These are phyloP conservation scores for Nicotiana noctiflora DNA, from an alignment of 257 asterid genomes.

Conservation along the genomic window DNA sequence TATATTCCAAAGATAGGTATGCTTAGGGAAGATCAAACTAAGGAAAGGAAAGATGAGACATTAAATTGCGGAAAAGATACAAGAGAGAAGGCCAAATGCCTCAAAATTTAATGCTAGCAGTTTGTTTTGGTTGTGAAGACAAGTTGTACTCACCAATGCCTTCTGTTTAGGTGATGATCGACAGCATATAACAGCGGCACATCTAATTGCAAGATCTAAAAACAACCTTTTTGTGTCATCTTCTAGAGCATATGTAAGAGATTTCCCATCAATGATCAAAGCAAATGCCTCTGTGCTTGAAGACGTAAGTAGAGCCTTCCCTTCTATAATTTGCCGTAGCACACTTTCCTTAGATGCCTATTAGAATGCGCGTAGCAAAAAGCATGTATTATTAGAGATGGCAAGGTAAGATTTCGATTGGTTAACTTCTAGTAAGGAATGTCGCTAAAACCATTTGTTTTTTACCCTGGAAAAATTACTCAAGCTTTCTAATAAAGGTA, in stretches of 20 bases:
- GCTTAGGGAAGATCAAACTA: background rate
- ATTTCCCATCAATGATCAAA: slow-evolving; percentile 89
- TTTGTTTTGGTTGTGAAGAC: background rate
- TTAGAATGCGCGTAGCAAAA: background rate
- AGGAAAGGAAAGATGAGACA: background rate
- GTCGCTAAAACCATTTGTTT: too few relatives aligned
- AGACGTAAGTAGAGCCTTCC: slow-evolving; percentile 44
- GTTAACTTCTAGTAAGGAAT: background rate
- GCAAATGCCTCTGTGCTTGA: slow-evolving; percentile 65
- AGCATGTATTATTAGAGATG: background rate
- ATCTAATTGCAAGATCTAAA: slow-evolving; percentile 67
- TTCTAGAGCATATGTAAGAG: slow-evolving; percentile 79
- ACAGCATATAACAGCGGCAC: slow-evolving; percentile 97
- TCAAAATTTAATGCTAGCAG: background rate
- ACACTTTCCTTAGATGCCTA: slow-evolving; percentile 77
- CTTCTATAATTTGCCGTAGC: slow-evolving; percentile 56
- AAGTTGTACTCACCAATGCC: slow-evolving; percentile 60
- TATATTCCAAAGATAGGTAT: background rate
- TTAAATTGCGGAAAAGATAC: background rate
- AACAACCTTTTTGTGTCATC: slow-evolving; percentile 54
- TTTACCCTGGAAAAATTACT: too few relatives aligned
- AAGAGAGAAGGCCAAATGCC: background rate
- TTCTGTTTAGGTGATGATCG: slow-evolving; percentile 98
- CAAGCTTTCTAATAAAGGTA: too few relatives aligned
- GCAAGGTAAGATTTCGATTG: background rate